phyloP scores from a whole-genome alignment of 495 filamentous ascomycete genomes.

The Annulohypoxylon moriforme region DNA sequence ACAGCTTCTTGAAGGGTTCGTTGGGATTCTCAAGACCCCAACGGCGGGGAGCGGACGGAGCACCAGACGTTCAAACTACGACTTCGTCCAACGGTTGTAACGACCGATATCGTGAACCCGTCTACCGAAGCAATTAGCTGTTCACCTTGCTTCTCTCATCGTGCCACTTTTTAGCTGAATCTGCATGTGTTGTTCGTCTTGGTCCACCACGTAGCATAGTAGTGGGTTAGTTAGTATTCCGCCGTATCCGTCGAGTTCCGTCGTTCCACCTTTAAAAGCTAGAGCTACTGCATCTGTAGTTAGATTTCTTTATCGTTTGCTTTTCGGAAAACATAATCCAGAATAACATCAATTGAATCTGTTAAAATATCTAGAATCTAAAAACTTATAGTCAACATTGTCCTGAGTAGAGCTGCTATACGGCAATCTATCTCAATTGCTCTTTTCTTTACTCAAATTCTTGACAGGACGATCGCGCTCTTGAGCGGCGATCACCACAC shows the following conservation, averaged over 20 bases:
- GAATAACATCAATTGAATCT: not conserved
- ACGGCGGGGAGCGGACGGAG: slow-evolving; percentile 34
- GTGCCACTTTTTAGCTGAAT: slow-evolving; percentile 34
- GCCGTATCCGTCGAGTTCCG: slow-evolving; percentile 28
- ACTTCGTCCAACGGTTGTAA: slow-evolving; percentile 26
- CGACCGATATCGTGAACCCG: slow-evolving; percentile 40
- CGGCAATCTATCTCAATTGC: slow-evolving; percentile 7
- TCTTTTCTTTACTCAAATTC: slow-evolving; percentile 25
- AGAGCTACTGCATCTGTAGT: not conserved
- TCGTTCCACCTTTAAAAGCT: slow-evolving; percentile 28
- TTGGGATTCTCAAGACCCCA: not conserved
- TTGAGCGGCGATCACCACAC: slow-evolving; percentile 64
- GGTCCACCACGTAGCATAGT: slow-evolving; percentile 27
- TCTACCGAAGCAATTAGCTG: slow-evolving; percentile 13
- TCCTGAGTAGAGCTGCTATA: not conserved
- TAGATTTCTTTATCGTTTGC: slow-evolving; percentile 5
- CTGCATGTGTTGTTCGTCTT: slow-evolving; percentile 36
- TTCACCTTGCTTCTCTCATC: slow-evolving; percentile 20
- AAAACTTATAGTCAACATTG: not conserved
- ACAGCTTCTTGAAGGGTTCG: slow-evolving; percentile 1
- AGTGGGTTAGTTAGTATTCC: slow-evolving; percentile 30
- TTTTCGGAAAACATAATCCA: slow-evolving; percentile 4
- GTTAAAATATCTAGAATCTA: not conserved
- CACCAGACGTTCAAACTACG: slow-evolving; percentile 31
- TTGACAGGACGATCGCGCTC: slow-evolving; percentile 62